Evolutionary conservation across 805 yeast genomes (phyloP).

Genomic region (Candida chauliodis): DNA sequence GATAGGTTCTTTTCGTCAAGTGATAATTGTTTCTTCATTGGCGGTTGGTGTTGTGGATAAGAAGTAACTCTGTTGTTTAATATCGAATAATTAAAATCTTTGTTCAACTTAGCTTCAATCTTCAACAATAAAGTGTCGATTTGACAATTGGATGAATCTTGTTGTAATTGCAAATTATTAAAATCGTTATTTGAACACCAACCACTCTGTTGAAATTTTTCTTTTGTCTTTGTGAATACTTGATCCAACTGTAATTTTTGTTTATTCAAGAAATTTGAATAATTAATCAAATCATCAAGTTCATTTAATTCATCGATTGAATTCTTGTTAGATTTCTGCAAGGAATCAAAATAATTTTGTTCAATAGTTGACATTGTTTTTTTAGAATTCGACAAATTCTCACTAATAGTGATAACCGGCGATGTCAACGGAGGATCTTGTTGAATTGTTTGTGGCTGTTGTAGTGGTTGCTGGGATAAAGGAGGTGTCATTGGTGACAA

Average conservation of each 20-base stretch:
- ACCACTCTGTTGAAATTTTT: conserved; percentile 31
- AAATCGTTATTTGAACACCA: conserved; percentile 43
- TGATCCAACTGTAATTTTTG: conserved; percentile 32
- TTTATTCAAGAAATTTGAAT: conserved; percentile 27
- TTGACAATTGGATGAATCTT: conserved; percentile 33
- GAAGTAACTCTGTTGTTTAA: conserved; percentile 1
- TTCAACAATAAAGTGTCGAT: conserved; percentile 35
- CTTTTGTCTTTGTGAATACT: conserved; percentile 31
- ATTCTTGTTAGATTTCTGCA: conserved; percentile 14
- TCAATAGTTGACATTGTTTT: conserved; percentile 28
- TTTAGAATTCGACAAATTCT: conserved; percentile 26
- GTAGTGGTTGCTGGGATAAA: conserved; percentile 24
- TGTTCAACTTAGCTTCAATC: conserved; percentile 34
- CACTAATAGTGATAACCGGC: conserved; percentile 38
- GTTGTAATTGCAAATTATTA: conserved; percentile 36
- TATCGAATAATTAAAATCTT: conserved; percentile 24
- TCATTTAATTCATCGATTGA: conserved; percentile 21
- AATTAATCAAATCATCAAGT: conserved; percentile 23
- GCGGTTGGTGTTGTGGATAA: neutral
- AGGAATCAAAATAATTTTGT: conserved; percentile 31
- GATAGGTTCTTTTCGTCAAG: neutral
- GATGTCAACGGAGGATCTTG: conserved; percentile 27
- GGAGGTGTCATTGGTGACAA: conserved; percentile 33
- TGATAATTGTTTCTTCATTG: neutral
- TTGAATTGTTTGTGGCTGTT: neutral